Evolutionary conservation across 345 rosid genomes (phyloP), one percentile per base, ranked within the genome.

Genomic region (Balakata baccata): DNA sequence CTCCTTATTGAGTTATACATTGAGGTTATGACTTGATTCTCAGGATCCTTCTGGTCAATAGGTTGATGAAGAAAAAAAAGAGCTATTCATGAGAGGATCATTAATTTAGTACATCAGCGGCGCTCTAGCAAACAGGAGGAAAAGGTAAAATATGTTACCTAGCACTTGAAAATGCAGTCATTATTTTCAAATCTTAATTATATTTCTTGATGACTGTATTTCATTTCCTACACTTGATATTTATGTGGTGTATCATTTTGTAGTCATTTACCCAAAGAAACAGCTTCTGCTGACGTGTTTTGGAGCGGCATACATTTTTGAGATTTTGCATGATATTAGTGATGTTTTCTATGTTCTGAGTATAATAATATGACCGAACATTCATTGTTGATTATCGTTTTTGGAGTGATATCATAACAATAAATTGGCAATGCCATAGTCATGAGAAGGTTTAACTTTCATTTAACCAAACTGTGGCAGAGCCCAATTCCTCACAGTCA

Each of bases 1-100:
- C 22, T 12, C 12, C 18, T 23, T 74, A 22, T 54, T 23, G 18
- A 59, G 63, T 62, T 13, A 66, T 59, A 29, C 13, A 2, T 75
- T 66, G 70, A 67, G 47, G 18, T 61, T 67, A 25, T 79, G 74
- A 74, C 81, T 75, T 38, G 29, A 72, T 68, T 77, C 51, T 43
- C 84, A 90, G 98, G 94, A 96, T 77, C 74, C 87, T 50, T 49
- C 89, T 70, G 71, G 86, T 60, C 90, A 88, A 74, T 85, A 92
- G 98, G 94, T 83, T 38, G 98, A 92, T 89, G 98, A 95, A 92
- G 99, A 92, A 95, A 84, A 57, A 92, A 95, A 80, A 87, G 99
- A 82, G 98, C 84, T 16, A 71, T 92, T 47, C 99, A 95, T 75
- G 96, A 95, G 78, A 62, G 76, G 72, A 78, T 95, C 69, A 92